These are phyloP conservation scores for Psilocybe cubensis DNA, from an alignment of 768 basidiomycete genomes.

Conservation along the genomic window DNA sequence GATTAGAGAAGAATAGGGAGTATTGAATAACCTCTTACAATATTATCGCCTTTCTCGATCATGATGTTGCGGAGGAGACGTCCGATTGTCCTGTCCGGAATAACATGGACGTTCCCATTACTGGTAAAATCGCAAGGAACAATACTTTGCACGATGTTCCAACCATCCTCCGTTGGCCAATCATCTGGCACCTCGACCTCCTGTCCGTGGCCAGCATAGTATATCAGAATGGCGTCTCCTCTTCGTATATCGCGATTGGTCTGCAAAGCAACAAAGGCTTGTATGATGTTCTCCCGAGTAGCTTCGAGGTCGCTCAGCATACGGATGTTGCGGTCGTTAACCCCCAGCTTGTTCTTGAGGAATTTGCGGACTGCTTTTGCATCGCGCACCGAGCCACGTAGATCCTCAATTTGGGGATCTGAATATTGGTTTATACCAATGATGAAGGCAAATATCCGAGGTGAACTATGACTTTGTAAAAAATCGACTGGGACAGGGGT, in stretches of 20 bases:
- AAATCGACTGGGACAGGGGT: too few relatives aligned
- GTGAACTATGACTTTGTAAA: slow-evolving; percentile 23
- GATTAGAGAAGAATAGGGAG: too few relatives aligned
- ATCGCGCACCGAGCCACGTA: slow-evolving; percentile 11
- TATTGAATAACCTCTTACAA: background rate
- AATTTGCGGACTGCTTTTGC: slow-evolving; percentile 2
- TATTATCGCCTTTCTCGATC: slow-evolving; percentile 3
- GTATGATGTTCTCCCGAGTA: slow-evolving; percentile 48
- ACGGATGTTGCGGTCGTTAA: slow-evolving; percentile 33
- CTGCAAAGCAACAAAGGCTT: background rate
- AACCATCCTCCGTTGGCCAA: background rate
- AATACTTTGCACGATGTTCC: background rate
- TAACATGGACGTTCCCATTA: background rate
- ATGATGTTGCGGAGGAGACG: background rate
- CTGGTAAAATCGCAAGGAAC: background rate
- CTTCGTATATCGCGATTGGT: background rate
- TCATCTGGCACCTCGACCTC: background rate
- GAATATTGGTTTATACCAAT: slow-evolving; percentile 15
- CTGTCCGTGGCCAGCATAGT: slow-evolving; percentile 4
- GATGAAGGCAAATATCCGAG: slow-evolving; percentile 13
- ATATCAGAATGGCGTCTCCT: slow-evolving; percentile 4
- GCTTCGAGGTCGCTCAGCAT: slow-evolving; percentile 57
- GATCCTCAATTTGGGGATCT: background rate
- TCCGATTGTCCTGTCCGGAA: slow-evolving; percentile 3
- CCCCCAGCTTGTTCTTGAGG: slow-evolving; percentile 4